Evolutionary conservation across 2,329 filamentous ascomycete species (phyloP).

Genomic region (Fusarium bulbicola): DNA sequence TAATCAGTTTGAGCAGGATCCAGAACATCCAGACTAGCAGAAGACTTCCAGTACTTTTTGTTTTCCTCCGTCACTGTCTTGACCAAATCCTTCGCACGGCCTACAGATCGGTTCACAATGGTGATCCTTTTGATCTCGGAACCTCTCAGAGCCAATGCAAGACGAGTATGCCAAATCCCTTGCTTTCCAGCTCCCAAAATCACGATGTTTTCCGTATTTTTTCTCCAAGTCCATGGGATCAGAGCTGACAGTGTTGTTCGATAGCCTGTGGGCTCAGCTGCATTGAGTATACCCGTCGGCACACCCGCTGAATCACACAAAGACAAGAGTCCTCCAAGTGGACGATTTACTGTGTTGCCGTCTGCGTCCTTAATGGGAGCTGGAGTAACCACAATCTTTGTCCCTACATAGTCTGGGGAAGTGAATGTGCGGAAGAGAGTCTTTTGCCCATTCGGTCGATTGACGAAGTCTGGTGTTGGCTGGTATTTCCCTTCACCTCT

Average conservation of each 20-base stretch:
- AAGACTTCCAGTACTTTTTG: constrained; percentile 27
- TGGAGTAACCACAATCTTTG: constrained; percentile 39
- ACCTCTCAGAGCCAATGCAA: constrained; percentile 65
- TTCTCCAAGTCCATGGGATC: constrained; percentile 61
- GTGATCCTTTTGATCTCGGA: constrained; percentile 40
- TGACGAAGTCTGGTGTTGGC: constrained; percentile 27
- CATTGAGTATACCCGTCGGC: constrained; percentile 65
- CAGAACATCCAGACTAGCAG: background rate
- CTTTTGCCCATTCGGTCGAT: constrained; percentile 35
- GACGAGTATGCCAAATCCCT: constrained; percentile 76
- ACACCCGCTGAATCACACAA: constrained; percentile 15
- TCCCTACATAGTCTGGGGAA: constrained; percentile 27
- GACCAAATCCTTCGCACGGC: constrained; percentile 4
- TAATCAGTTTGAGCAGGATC: constrained; percentile 17
- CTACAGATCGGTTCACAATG: constrained; percentile 43
- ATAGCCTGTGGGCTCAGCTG: constrained; percentile 73
- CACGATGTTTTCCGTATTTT: constrained; percentile 58
- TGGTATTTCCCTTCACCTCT: constrained; percentile 33
- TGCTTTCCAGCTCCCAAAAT: constrained; percentile 77
- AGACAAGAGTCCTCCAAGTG: constrained; percentile 21
- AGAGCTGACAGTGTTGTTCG: constrained; percentile 72
- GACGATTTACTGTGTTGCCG: background rate
- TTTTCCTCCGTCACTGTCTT: constrained; percentile 20
- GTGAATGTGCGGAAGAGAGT: constrained; percentile 41
- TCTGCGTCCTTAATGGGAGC: background rate